Evolutionary conservation across 495 filamentous ascomycete species (phyloP).

Genomic region (Durotheca rogersii): DNA sequence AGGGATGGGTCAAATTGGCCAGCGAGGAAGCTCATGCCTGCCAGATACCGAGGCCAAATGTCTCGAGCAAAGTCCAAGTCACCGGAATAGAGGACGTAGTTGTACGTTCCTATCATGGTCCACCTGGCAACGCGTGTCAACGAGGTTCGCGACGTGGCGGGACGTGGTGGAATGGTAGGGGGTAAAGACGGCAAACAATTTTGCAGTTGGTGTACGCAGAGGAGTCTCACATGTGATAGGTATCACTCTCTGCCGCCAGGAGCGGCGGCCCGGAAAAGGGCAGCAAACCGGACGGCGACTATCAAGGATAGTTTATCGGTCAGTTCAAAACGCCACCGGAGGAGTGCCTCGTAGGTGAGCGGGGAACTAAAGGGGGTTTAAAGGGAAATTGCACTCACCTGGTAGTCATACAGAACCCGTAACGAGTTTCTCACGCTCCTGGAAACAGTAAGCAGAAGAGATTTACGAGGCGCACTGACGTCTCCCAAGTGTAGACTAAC

Average conservation of each 20-base stretch:
- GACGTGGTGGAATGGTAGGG: too few species aligned
- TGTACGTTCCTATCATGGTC: slow-evolving; percentile 63
- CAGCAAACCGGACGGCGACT: slow-evolving; percentile 29
- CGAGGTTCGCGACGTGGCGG: too few species aligned
- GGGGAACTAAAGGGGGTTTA: neutral
- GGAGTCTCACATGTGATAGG: slow-evolving; percentile 59
- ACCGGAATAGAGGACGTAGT: slow-evolving; percentile 60
- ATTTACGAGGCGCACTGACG: neutral
- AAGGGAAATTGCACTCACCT: slow-evolving; percentile 37
- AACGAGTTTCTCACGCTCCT: slow-evolving; percentile 61
- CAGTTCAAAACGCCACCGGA: too few species aligned
- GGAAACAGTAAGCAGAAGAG: slow-evolving; percentile 3
- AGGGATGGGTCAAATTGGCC: slow-evolving; percentile 50
- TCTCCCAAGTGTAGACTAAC: slow-evolving; percentile 14
- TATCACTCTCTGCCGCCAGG: slow-evolving; percentile 57
- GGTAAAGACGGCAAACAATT: too few species aligned
- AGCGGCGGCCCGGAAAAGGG: slow-evolving; percentile 60
- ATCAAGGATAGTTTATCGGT: too few species aligned
- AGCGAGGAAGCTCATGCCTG: slow-evolving; percentile 57
- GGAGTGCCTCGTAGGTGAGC: slow-evolving; percentile 10
- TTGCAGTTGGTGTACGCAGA: neutral
- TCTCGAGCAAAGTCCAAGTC: slow-evolving; percentile 51
- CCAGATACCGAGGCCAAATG: slow-evolving; percentile 54
- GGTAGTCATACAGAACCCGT: slow-evolving; percentile 60
- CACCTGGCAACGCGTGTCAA: slow-evolving; percentile 26